Evolutionary conservation across 192 early-diverging fungal species (phyloP).

Genomic region (Chytriomyces sp.): DNA sequence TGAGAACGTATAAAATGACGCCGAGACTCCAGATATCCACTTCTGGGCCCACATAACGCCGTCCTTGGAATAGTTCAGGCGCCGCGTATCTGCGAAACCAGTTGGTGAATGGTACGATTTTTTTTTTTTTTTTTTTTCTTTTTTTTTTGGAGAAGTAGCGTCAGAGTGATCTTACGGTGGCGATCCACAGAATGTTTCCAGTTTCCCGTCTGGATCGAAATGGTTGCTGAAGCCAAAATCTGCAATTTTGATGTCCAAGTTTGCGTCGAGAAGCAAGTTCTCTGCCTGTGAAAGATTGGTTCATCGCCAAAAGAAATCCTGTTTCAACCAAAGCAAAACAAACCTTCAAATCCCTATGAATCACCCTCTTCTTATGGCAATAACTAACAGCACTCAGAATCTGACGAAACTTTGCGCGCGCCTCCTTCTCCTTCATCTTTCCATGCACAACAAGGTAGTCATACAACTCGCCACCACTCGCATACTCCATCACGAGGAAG

Average conservation of each 20-base stretch:
- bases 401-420: constrained; percentile 62
- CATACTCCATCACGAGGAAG: constrained; percentile 95
- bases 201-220: too few species aligned
- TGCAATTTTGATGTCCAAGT: too few species aligned
- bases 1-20: too few species aligned
- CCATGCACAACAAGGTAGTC: constrained; percentile 93
- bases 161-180: constrained; percentile 56
- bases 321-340: constrained; percentile 57
- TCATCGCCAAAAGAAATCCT: too few species aligned
- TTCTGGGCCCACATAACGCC: constrained; percentile 84
- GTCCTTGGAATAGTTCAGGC: constrained; percentile 81
- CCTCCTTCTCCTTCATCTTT: constrained; percentile 72
- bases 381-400: constrained; percentile 66
- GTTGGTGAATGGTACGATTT: not conserved
- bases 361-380: constrained; percentile 69
- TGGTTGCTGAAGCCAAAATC: too few species aligned
- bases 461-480: constrained; percentile 91
- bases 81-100: constrained; percentile 54
- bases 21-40: too few species aligned
- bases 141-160: too few species aligned
- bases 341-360: constrained; percentile 48
- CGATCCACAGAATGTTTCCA: constrained; percentile 70
- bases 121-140: too few species aligned
- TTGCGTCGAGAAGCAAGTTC: constrained; percentile 63
- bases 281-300: too few species aligned